Base-by-base conservation (phyloP, 2,329 filamentous ascomycete species). In the Periconia macrospinosa region DNA sequence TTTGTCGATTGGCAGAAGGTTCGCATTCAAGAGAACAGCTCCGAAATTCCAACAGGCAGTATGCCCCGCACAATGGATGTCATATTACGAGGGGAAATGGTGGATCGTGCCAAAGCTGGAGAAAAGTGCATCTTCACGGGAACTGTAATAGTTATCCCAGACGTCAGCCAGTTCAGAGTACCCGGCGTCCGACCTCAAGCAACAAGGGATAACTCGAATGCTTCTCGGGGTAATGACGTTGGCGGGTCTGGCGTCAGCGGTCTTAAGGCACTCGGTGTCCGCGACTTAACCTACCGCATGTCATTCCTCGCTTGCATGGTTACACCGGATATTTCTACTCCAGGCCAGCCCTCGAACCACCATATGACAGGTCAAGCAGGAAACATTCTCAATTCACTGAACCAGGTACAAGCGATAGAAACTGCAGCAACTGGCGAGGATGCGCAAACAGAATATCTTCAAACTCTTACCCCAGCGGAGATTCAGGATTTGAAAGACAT, bases 1-100 rank as follows among this genome's bases (percentile, higher is more conserved):
- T 99, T 99, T 71, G 90, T 99, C 57, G 94, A 99, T 77, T 99
- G 94, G 94, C 94, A 99, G 72, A 97, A 97, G 74, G 92, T 97
- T 20, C 90, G 95, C 58, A 91, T 97, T 57, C 94, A 99, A 76
- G 94, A 99, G 75, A 99, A 97, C 78, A 96, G 92, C 62, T 93
- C 93, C 3, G 94, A 99, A 72, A 99, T 99, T 37, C 94, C 94
- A 0, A 99, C 94, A 0, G 94, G 94, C 50, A 97, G 92, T 77
- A 99, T 99, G 94, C 94, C 94, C 20, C 85, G 94, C 55, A 99
- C 94, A 2, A 94, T 99, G 85, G 94, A 99, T 68, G 89, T 99
- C 41, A 97, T 99, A 62, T 77, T 99, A 33, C 88, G 94, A 56
- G 94, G 94, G 68, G 94, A 99, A 73, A 97, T 99, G 79, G 94